Evolutionary conservation across 2,329 filamentous ascomycete species (phyloP).

Genomic region (Graphiopsis chlorocephala): DNA sequence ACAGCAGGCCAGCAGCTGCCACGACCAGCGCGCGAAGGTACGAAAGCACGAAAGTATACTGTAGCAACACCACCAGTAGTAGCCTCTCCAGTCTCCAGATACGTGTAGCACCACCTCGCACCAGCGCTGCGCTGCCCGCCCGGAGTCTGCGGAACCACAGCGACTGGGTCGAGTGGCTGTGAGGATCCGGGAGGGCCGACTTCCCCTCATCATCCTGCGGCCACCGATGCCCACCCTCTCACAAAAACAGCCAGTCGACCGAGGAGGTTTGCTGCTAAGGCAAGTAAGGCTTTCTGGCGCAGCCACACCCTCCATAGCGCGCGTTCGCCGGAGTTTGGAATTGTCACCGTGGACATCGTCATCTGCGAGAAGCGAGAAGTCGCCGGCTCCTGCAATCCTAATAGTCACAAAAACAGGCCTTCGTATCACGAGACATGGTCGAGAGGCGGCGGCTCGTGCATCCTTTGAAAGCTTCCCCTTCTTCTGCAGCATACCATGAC

Average conservation of each 20-base stretch:
- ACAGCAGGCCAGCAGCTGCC: background rate
- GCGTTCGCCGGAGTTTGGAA: background rate
- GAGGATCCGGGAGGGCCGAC: background rate
- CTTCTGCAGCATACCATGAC: constrained; percentile 4
- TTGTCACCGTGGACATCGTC: background rate
- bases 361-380: background rate
- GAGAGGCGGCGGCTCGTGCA: background rate
- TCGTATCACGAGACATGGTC: background rate
- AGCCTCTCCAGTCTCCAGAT: background rate
- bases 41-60: background rate
- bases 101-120: background rate
- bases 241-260: constrained; percentile 11
- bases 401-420: background rate
- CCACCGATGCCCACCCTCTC: too few relatives aligned
- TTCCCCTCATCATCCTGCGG: background rate
- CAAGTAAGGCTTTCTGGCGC: background rate
- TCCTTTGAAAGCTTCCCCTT: constrained; percentile 3
- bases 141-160: background rate
- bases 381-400: constrained; percentile 4
- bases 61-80: background rate
- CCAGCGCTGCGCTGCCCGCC: background rate
- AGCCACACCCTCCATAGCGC: constrained; percentile 9
- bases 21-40: background rate
- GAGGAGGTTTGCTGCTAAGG: constrained; percentile 13
- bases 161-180: background rate